Conservation (phyloP, 2,329 filamentous ascomycete species). For the Ascochyta lentis region DNA sequence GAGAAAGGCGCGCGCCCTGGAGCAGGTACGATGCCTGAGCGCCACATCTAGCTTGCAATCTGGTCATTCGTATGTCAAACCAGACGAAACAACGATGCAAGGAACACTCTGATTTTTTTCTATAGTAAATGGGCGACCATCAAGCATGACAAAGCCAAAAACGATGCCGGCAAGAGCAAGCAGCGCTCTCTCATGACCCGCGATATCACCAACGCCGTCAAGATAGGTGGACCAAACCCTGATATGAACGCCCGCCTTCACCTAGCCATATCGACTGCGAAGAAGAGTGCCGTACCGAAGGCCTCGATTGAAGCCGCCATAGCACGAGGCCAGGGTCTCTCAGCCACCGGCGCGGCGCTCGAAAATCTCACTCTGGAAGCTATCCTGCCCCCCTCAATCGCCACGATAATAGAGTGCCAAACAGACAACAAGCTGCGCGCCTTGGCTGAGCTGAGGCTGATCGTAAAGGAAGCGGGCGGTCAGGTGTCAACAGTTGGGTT, state of each 20-base stretch:
- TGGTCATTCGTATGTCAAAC: slow-evolving; percentile 27
- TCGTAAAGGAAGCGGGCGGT: slow-evolving; percentile 76
- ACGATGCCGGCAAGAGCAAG: slow-evolving; percentile 79
- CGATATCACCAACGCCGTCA: slow-evolving; percentile 76
- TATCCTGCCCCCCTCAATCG: slow-evolving; percentile 75
- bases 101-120: background rate
- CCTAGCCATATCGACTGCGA: slow-evolving; percentile 74
- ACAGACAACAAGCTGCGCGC: slow-evolving; percentile 80
- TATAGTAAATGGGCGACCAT: slow-evolving; percentile 92
- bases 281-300: slow-evolving; percentile 87
- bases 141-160: slow-evolving; percentile 89
- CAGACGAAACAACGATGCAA: background rate
- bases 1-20: slow-evolving; percentile 19
- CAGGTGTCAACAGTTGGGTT: slow-evolving; percentile 77
- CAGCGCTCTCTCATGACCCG: slow-evolving; percentile 72
- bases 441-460: slow-evolving; percentile 72
- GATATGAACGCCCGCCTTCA: slow-evolving; percentile 78
- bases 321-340: slow-evolving; percentile 85
- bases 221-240: slow-evolving; percentile 76
- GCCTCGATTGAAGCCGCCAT: slow-evolving; percentile 83
- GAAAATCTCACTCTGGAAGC: slow-evolving; percentile 80
- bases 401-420: slow-evolving; percentile 82
- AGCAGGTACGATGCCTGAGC: slow-evolving; percentile 38
- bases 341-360: slow-evolving; percentile 74
- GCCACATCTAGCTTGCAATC: slow-evolving; percentile 37